phyloP scores from a whole-genome alignment of 495 filamentous ascomycete genomes.

The Aeminium ludgeri region DNA sequence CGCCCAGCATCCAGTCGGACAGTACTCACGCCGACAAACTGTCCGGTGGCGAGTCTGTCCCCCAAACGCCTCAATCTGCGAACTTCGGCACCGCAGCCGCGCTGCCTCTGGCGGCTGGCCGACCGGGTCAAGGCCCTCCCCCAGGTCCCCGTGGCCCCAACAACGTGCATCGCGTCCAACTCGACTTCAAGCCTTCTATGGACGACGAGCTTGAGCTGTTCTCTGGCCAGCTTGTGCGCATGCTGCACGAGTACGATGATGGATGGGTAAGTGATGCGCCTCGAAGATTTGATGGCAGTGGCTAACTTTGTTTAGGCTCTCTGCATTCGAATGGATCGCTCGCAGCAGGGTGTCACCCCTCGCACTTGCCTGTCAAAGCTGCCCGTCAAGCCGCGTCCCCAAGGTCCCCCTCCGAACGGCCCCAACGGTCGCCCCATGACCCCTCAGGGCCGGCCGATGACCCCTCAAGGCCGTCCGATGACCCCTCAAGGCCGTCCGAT shows the following conservation, averaged over 20 bases:
- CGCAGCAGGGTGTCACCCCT: constrained; percentile 81
- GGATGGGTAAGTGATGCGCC: constrained; percentile 60
- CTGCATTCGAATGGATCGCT: constrained; percentile 77
- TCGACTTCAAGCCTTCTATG: constrained; percentile 88
- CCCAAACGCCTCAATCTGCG: constrained; percentile 43
- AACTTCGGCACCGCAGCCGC: constrained; percentile 31
- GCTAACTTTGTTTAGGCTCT: constrained; percentile 50
- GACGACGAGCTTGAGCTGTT: constrained; percentile 73
- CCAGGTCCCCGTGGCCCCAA: constrained; percentile 17
- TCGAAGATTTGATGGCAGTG: neutral
- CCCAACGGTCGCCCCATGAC: constrained; percentile 27
- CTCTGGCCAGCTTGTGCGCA: constrained; percentile 64
- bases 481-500: too few species aligned
- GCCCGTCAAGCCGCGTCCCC: constrained; percentile 71
- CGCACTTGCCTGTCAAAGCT: constrained; percentile 84
- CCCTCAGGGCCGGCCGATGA: constrained; percentile 7
- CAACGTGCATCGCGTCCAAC: constrained; percentile 65
- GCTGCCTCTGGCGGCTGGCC: constrained; percentile 21
- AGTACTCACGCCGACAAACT: constrained; percentile 11
- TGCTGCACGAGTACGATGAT: constrained; percentile 95
- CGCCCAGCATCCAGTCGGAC: constrained; percentile 18
- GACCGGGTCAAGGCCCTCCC: constrained; percentile 7
- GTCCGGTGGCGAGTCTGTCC: constrained; percentile 12
- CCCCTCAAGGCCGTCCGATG: neutral
- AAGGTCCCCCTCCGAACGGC: constrained; percentile 28